Evolutionary conservation across 495 filamentous ascomycete species (phyloP).

Genomic region (Penicillium flavigenum): DNA sequence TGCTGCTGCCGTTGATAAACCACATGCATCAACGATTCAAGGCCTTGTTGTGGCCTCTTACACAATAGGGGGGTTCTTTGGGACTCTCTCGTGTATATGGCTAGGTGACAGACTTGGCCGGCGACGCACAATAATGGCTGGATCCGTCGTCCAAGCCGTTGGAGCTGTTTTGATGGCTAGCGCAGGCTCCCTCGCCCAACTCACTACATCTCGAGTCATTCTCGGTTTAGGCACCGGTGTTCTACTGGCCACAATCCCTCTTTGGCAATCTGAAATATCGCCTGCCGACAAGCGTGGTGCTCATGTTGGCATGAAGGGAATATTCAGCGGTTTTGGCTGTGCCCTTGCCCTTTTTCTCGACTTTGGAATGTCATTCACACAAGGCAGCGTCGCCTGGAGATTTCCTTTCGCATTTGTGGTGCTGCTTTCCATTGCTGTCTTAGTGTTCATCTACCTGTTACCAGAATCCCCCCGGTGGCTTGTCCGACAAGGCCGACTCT

Average conservation of each 20-base stretch:
- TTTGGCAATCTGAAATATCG: constrained; percentile 64
- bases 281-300: constrained; percentile 57
- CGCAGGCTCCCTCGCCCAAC: constrained; percentile 51
- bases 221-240: constrained; percentile 59
- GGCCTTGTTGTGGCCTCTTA: constrained; percentile 56
- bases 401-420: constrained; percentile 51
- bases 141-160: constrained; percentile 53
- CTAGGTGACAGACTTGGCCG: constrained; percentile 57
- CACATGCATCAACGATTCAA: constrained; percentile 23
- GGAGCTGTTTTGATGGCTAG: constrained; percentile 57
- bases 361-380: constrained; percentile 50
- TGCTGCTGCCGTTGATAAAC: constrained; percentile 8
- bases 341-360: constrained; percentile 52
- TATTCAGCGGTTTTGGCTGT: constrained; percentile 59
- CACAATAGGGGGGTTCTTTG: constrained; percentile 57
- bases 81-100: constrained; percentile 51
- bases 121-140: constrained; percentile 54
- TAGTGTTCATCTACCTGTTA: constrained; percentile 34
- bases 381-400: constrained; percentile 46
- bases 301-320: constrained; percentile 57
- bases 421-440: constrained; percentile 25
- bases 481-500: constrained; percentile 33
- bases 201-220: constrained; percentile 56
- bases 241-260: constrained; percentile 59
- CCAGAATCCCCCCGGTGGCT: constrained; percentile 50